Evolutionary conservation across 148 eudicot genomes (phyloP).

Genomic region (Fagopyrum homotropicum): DNA sequence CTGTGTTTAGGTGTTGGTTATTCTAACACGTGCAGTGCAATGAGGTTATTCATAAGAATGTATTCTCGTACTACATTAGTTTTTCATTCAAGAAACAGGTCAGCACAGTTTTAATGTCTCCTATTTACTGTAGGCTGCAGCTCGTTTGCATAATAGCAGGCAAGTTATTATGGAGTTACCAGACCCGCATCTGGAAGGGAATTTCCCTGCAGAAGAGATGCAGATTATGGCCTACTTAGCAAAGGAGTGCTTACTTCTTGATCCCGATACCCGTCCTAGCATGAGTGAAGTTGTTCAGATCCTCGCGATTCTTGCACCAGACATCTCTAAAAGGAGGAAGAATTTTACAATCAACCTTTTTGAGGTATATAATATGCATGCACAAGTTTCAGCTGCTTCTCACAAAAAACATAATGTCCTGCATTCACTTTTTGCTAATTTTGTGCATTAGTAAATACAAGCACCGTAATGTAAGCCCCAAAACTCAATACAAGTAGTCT

Average conservation of each 20-base stretch:
- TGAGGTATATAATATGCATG: slow-evolving; percentile 37
- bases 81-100: no score
- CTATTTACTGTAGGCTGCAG: slow-evolving; percentile 53
- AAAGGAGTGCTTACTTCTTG: slow-evolving; percentile 84
- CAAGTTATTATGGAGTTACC: slow-evolving; percentile 66
- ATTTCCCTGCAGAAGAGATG: slow-evolving; percentile 72
- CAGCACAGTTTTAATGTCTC: not conserved
- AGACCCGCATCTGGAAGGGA: slow-evolving; percentile 59
- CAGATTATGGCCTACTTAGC: slow-evolving; percentile 92
- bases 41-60: not conserved
- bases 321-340: slow-evolving; percentile 50
- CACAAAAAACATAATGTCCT: not conserved
- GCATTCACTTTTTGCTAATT: not conserved
- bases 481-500: no score
- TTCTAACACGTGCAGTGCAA: no score
- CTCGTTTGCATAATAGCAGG: slow-evolving; percentile 58
- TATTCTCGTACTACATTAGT: not conserved
- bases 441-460: no score
- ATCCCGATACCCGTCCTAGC: slow-evolving; percentile 87
- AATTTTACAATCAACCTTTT: slow-evolving; percentile 37
- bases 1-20: no score
- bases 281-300: slow-evolving; percentile 96
- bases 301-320: slow-evolving; percentile 71
- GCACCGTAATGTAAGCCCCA: no score
- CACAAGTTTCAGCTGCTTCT: not conserved